Evolutionary conservation across 129 eudicot species (phyloP), one percentile per base, ranked within the genome.

Genomic region (Chrysanthemum seticuspe): DNA sequence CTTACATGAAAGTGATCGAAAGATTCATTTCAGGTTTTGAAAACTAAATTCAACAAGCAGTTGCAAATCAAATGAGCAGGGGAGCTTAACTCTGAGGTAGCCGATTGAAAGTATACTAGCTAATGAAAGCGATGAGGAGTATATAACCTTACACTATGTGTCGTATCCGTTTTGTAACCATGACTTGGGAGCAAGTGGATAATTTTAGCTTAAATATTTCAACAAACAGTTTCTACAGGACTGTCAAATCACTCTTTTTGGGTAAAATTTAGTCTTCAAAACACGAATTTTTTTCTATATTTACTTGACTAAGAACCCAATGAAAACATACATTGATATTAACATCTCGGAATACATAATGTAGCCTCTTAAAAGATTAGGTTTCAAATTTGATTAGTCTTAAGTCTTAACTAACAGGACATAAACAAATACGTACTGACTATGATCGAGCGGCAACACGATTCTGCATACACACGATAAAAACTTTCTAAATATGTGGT

Each of bases 331-430:
- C 6, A 68, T 13, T 14, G 62, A 68, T 4, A 68, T 15, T 50
- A 68, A 61, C 69, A 59, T 29, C 50, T 68, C 55, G 40, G 16
- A 48, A 70, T 29, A 61, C 70, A 62, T 50, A 70, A 61, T 51
- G 64, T 27, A 49, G 65, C 55, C 61, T 69, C 57, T 36, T 18
- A 51, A 62, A 36, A 31, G 13, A 48, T 29, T 6, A 12, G 3
- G 52, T 21, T 23, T 47, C 25, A 15, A 75, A 21, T 0, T 10
- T 10, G 44, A 55, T 27, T 15, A 66, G 47, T 48, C 67, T 44
- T 48, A 58, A 27, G 40, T 31, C 40, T 34, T 44, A 16, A 67
- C 29, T 44, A 72, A 40, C 16, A 16, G 27, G 16, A 55, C 6
- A 27, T 23, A 18, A 40, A 65, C 16, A 13, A 44, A 57, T 67